Base-by-base conservation (phyloP, 768 basidiomycete genomes). In the Podaxis mareebaensis region DNA sequence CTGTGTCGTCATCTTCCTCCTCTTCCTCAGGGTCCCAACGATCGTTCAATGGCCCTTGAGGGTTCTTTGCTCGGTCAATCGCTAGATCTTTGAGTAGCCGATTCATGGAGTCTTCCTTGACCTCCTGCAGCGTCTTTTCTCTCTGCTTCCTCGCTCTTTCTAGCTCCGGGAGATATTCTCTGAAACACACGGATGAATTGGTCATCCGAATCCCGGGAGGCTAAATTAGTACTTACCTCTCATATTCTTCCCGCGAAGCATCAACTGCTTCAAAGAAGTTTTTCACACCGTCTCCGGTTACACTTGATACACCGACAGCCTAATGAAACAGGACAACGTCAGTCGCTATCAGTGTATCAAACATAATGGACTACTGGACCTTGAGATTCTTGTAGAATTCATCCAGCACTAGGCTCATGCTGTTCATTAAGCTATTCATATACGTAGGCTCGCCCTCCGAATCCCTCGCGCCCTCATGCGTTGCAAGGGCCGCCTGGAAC, bases 401-500 rank as follows among this genome's bases (percentile, higher is more conserved):
- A 70, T 99, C 97, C 58, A 99, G 77, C 6, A 99, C 96, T 58
- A 99, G 76, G 73, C 96, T 95, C 97, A 99, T 99, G 72, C 93
- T 95, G 67, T 96, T 95, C 96, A 99, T 99, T 66, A 99, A 79
- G 72, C 94, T 96, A 73, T 93, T 96, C 95, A 98, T 97, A 74
- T 98, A 99, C 44, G 92, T 95, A 53, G 93, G 92, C 71, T 96
- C 97, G 56, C 93, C 95, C 66, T 95, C 90, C 4, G 88, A 81
- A 72, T 92, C 89, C 58, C 83, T 81, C 26, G 84, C 83, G 11
- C 86, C 85, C 56, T 80, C 78, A 69, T 92, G 88, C 1, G 88
- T 79, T 3, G 90, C 86, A 59, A 99, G 77, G 1, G 96, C 96
- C 3, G 81, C 83, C 73, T 99, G 97, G 76, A 98, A 99, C 26